Evolutionary conservation across 768 basidiomycete species (phyloP), one percentile per base, ranked within the genome.

Genomic region (Amanita polypyramis): DNA sequence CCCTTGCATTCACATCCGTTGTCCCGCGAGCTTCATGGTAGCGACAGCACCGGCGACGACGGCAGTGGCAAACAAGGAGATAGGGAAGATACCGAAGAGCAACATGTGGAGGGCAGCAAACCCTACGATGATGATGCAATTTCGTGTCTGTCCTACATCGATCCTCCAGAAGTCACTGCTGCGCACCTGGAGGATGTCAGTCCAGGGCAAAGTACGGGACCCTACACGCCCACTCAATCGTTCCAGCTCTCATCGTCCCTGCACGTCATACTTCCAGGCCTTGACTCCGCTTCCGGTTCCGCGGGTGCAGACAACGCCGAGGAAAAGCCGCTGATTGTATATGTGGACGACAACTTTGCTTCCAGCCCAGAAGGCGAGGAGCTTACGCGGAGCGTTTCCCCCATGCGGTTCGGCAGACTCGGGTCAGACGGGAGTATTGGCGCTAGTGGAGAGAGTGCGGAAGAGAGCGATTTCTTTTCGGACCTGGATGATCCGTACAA

Each of bases 381-480:
- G 30, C 29, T 43, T 47, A 39, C 39, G 27, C 27, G 52, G 35
- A 55, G 55, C 15, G 56, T 58, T 3, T 57, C 57, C 2, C 60
- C 60, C 4, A 61, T 61, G n/a, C 49, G 50, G 5, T 61, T 58
- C 30, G 60, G 57, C 17, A 43, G 54, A 25, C 52, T 56, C 12
- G 51, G 45, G 32, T 57, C 54, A 30, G 47, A 49, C n/a, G 47
- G 47, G 37, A 14, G 21, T 17, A 36, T 47, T 5, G 35, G 25
- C 23, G 38, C 4, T 19, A 38, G 47, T 2, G 47, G 15, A 9
- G 38, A 40, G 30, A 39, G 39, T 15, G 40, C 17, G 6, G 32
- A 33, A 9, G 46, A 47, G n/a, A 38, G 36, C 5, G 47, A 49
- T 35, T 49, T 49, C 20, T 42, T 49, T 42, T 42, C 40, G 12